phyloP scores from a whole-genome alignment of 2,329 filamentous ascomycete species.

The Zasmidium citrigriseum region DNA sequence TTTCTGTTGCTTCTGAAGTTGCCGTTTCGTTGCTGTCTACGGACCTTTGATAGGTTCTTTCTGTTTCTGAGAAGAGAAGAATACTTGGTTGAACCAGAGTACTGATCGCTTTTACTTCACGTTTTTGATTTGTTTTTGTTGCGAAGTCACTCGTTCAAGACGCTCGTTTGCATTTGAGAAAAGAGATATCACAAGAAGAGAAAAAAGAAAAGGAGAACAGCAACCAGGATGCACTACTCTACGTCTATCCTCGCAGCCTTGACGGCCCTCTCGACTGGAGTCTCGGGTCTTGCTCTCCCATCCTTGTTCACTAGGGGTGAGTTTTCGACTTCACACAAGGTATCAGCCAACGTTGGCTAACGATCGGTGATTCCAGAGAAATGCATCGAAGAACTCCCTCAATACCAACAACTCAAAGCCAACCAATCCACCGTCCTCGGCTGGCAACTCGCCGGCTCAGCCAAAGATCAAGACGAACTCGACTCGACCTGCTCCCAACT shows the following conservation, averaged over 20 bases:
- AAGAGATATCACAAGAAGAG: background rate
- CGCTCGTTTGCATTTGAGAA: conserved; percentile 8
- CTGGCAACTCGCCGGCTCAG: conserved; percentile 32
- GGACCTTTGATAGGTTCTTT: conserved; percentile 22
- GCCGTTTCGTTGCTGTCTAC: background rate
- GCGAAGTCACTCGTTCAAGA: background rate
- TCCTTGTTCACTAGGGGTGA: background rate
- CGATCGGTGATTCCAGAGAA: background rate
- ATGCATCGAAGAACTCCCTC: conserved; percentile 4
- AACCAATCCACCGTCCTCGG: conserved; percentile 31
- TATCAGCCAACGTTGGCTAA: background rate
- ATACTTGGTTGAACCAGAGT: conserved; percentile 1
- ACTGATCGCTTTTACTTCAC: too few species aligned
- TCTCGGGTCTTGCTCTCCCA: conserved; percentile 3
- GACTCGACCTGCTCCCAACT: conserved; percentile 25
- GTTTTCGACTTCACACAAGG: background rate
- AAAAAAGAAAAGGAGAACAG: background rate
- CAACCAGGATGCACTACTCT: conserved; percentile 21
- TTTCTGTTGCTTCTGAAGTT: background rate
- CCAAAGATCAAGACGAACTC: conserved; percentile 21
- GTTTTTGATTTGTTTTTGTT: background rate
- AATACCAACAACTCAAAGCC: conserved; percentile 13
- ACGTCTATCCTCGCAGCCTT: conserved; percentile 17
- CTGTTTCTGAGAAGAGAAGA: background rate
- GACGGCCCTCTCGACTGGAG: conserved; percentile 14